A percentile compares a stretch with the other conserved stretches of the same genome.
These are phyloP conservation scores for Stemphylium vesicarium DNA, from an alignment of 2,329 filamentous ascomycete genomes.

Conservation along the genomic window DNA sequence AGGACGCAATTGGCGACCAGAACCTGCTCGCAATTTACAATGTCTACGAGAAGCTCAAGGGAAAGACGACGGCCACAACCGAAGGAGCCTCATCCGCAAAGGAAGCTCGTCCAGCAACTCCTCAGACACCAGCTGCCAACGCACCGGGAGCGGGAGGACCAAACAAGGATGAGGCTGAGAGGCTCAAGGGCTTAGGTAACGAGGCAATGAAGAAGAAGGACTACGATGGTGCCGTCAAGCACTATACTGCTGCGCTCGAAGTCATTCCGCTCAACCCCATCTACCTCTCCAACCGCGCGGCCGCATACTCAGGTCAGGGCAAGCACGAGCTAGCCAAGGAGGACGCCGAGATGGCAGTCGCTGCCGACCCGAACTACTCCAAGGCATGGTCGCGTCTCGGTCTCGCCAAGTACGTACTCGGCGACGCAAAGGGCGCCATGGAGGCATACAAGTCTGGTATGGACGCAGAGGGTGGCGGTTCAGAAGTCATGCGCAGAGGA, in stretches of 20 bases:
- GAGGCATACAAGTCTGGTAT: conserved; percentile 94
- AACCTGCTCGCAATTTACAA: conserved; percentile 90
- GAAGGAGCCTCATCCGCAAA: conserved; percentile 51
- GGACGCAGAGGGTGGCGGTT: conserved; percentile 91
- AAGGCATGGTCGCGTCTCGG: conserved; percentile 97
- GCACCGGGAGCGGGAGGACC: conserved; percentile 52
- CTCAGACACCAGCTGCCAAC: conserved; percentile 41
- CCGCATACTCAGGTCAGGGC: conserved; percentile 83
- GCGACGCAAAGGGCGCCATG: conserved; percentile 89
- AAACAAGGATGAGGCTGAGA: conserved; percentile 81
- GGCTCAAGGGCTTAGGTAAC: conserved; percentile 89
- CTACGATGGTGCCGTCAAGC: conserved; percentile 79
- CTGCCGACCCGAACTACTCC: conserved; percentile 88
- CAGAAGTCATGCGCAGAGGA: conserved; percentile 96
- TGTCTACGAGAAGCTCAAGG: conserved; percentile 94
- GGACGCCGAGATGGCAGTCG: conserved; percentile 90
- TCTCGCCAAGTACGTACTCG: conserved; percentile 87
- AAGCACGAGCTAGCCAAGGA: conserved; percentile 83
- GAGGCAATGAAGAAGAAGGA: conserved; percentile 95
- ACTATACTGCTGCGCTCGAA: conserved; percentile 85
- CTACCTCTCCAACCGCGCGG: conserved; percentile 96
- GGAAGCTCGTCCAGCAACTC: conserved; percentile 51
- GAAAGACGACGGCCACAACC: conserved; percentile 60
- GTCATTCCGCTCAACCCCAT: conserved; percentile 87
- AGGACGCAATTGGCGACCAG: conserved; percentile 82